Percentiles rank a stretch among this genome's conserved stretches.
These are phyloP conservation scores for Aspergillus sp. DNA, from an alignment of 2,329 filamentous ascomycete species.

Conservation along the genomic window DNA sequence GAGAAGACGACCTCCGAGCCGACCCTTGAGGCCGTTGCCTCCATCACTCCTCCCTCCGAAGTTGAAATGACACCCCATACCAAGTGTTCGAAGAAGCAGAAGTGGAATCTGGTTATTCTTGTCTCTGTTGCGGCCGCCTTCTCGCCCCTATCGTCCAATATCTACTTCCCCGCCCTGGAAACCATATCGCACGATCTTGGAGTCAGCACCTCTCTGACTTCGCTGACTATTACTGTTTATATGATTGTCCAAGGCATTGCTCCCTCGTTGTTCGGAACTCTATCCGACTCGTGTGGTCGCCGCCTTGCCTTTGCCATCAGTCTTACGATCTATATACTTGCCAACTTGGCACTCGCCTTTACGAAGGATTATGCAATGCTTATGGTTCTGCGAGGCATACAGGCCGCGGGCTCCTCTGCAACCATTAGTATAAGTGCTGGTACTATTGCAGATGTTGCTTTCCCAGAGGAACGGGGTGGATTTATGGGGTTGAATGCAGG, in stretches of 20 bases:
- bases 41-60: too few species aligned
- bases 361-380: constrained; percentile 12
- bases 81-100: constrained; percentile 22
- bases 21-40: too few species aligned
- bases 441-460: constrained; percentile 44
- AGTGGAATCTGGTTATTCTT: constrained; percentile 40
- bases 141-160: constrained; percentile 46
- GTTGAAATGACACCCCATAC: too few species aligned
- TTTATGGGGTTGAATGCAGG: constrained; percentile 42
- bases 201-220: constrained; percentile 30
- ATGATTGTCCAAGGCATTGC: constrained; percentile 55
- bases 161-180: constrained; percentile 47
- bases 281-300: constrained; percentile 51
- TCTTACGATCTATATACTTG: constrained; percentile 48
- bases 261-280: constrained; percentile 50
- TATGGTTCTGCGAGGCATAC: constrained; percentile 6
- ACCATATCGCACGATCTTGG: constrained; percentile 26
- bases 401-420: constrained; percentile 10
- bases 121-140: constrained; percentile 22
- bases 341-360: constrained; percentile 48
- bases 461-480: constrained; percentile 39
- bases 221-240: constrained; percentile 46
- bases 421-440: constrained; percentile 30
- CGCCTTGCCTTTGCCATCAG: constrained; percentile 48
- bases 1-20: too few species aligned